These are phyloP conservation scores for Haplosporangium sp. DNA, from an alignment of 371 early-diverging fungal species.

Conservation along the genomic window DNA sequence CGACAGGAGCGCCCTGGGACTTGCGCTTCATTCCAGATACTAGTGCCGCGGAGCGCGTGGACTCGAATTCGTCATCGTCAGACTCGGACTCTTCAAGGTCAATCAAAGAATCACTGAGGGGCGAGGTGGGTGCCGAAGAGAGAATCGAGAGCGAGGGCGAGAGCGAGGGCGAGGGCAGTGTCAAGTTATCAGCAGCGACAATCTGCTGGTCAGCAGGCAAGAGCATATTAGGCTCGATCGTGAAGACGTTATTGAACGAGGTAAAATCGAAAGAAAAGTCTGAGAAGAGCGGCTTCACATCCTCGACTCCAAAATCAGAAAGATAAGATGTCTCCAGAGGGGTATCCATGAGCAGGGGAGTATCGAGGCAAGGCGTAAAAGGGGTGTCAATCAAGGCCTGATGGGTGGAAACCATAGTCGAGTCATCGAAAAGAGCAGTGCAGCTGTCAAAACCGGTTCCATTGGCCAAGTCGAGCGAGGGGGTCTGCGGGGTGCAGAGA, in stretches of 20 bases:
- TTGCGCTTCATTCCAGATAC: conserved; percentile 53
- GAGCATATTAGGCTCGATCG: conserved; percentile 35
- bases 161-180: background rate
- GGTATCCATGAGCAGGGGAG: conserved; percentile 29
- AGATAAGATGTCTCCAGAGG: conserved; percentile 34
- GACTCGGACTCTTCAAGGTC: conserved; percentile 20
- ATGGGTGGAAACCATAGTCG: conserved; percentile 14
- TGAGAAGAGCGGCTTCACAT: conserved; percentile 37
- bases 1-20: conserved; percentile 4
- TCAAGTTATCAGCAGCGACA: background rate
- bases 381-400: conserved; percentile 42
- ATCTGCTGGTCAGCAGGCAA: conserved; percentile 13
- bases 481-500: conserved; percentile 44
- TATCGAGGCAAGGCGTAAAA: conserved; percentile 40
- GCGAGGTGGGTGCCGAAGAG: conserved; percentile 23
- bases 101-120: conserved; percentile 6
- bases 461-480: conserved; percentile 34
- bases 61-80: conserved; percentile 30
- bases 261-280: conserved; percentile 31
- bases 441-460: conserved; percentile 38
- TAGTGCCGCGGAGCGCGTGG: conserved; percentile 44
- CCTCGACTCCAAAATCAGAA: conserved; percentile 23
- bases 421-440: conserved; percentile 35
- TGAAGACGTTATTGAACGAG: conserved; percentile 9
- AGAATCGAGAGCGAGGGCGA: conserved; percentile 20